Evolutionary conservation across 2,329 filamentous ascomycete species (phyloP).

Genomic region (Alternaria sp.): DNA sequence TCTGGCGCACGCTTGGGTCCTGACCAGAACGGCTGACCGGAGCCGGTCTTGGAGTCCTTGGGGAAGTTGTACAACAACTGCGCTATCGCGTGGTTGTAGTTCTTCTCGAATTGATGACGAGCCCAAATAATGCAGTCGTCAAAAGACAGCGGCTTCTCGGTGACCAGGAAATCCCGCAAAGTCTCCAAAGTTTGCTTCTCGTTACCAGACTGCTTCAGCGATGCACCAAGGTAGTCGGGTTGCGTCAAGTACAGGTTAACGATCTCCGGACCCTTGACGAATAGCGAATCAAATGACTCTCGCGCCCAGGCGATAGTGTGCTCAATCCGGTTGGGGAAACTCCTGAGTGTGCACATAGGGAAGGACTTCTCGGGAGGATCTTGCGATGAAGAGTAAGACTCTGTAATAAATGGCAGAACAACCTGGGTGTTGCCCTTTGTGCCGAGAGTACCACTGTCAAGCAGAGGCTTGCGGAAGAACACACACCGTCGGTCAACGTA

Average conservation of each 20-base stretch:
- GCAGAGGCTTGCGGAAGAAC: slow-evolving; percentile 95
- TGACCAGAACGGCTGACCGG: slow-evolving; percentile 94
- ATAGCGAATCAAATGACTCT: slow-evolving; percentile 92
- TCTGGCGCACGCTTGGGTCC: slow-evolving; percentile 97
- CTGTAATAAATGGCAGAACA: slow-evolving; percentile 86
- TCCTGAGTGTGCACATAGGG: slow-evolving; percentile 96
- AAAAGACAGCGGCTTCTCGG: slow-evolving; percentile 88
- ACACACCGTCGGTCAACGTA: slow-evolving; percentile 97
- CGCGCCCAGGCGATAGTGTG: slow-evolving; percentile 99
- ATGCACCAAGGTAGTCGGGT: slow-evolving; percentile 85
- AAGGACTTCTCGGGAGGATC: slow-evolving; percentile 98
- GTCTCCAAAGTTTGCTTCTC: slow-evolving; percentile 94
- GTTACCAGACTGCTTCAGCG: slow-evolving; percentile 90
- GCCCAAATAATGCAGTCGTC: slow-evolving; percentile 98
- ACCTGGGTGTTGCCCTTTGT: slow-evolving; percentile 99
- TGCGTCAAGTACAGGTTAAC: slow-evolving; percentile 94
- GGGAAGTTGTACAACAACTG: slow-evolving; percentile 97
- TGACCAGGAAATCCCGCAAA: slow-evolving; percentile 87
- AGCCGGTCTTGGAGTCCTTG: slow-evolving; percentile 88
- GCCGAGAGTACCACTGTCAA: slow-evolving; percentile 97
- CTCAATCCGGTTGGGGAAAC: slow-evolving; percentile 98
- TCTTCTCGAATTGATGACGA: slow-evolving; percentile 90
- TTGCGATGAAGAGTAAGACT: slow-evolving; percentile 96
- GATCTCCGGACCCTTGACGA: slow-evolving; percentile 91
- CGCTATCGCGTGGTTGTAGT: slow-evolving; percentile 96